These are phyloP conservation scores for Isatis tinctoria DNA, from an alignment of 345 rosid genomes.

Conservation along the genomic window DNA sequence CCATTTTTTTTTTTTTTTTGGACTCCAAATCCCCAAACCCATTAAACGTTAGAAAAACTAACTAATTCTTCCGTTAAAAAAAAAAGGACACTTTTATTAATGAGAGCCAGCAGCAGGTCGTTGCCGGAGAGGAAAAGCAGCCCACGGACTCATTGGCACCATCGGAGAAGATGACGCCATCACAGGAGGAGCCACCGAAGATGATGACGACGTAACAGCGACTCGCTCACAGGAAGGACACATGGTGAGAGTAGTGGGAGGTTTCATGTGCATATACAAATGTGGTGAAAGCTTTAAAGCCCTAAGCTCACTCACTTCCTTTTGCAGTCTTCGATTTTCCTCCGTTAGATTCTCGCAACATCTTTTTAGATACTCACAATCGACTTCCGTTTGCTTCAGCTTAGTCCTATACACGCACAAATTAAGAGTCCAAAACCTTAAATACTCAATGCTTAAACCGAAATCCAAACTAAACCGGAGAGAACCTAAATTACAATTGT, in stretches of 20 bases:
- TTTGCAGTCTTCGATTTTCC: conserved; percentile 73
- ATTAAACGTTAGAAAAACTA: background rate
- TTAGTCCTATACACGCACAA: conserved; percentile 58
- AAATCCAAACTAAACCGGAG: background rate
- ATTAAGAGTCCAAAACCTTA: background rate
- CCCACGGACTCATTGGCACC: conserved; percentile 49
- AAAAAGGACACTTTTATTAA: background rate
- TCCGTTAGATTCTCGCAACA: conserved; percentile 77
- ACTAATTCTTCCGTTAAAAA: background rate
- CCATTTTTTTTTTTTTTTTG: too few relatives aligned
- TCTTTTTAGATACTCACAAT: conserved; percentile 71
- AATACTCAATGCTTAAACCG: background rate
- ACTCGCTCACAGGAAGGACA: conserved; percentile 88
- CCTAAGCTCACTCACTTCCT: conserved; percentile 83
- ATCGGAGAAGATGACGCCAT: conserved; percentile 30
- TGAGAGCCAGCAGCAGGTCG: conserved; percentile 36
- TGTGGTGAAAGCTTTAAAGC: conserved; percentile 81
- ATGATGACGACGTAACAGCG: conserved; percentile 39
- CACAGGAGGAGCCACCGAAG: conserved; percentile 34
- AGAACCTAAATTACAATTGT: background rate
- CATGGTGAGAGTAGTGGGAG: conserved; percentile 89
- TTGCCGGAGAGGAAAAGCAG: conserved; percentile 39
- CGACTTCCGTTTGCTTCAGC: conserved; percentile 88
- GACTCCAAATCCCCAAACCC: background rate
- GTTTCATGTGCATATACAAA: conserved; percentile 80